These are phyloP conservation scores for Penicillium crustosum DNA, from an alignment of 2,329 filamentous ascomycete genomes.

Conservation along the genomic window DNA sequence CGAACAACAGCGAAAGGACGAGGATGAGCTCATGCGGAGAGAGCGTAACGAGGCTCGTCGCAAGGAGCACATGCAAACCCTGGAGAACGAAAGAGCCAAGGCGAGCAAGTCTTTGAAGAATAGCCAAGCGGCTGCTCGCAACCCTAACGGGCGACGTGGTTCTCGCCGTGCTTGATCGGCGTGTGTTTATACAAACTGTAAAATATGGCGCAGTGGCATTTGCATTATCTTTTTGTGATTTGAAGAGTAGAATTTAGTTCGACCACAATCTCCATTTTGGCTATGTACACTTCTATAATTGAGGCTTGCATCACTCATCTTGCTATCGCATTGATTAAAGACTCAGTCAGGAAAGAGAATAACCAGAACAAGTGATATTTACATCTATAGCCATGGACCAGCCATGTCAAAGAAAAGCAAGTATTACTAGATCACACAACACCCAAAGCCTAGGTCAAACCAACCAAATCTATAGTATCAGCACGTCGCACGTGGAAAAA, in stretches of 20 bases:
- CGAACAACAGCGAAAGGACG: conserved; percentile 29
- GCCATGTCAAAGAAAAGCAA: conserved; percentile 3
- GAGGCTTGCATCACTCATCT: neutral
- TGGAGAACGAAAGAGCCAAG: conserved; percentile 28
- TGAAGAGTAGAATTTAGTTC: conserved; percentile 11
- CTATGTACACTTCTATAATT: neutral
- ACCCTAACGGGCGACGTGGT: neutral
- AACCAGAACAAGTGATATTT: neutral
- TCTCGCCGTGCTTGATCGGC: conserved; percentile 14
- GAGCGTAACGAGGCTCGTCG: conserved; percentile 38
- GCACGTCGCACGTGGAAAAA: neutral
- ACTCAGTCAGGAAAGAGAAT: neutral
- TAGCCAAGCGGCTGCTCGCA: conserved; percentile 12
- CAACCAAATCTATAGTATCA: neutral
- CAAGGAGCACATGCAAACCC: conserved; percentile 25
- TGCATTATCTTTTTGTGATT: conserved; percentile 19
- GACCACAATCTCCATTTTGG: conserved; percentile 8
- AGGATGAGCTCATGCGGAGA: conserved; percentile 34
- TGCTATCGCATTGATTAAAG: neutral
- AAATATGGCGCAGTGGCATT: conserved; percentile 27
- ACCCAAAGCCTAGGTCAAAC: neutral
- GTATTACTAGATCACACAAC: conserved; percentile 1
- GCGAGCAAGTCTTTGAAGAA: conserved; percentile 18
- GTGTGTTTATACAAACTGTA: conserved; percentile 26
- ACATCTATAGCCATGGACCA: neutral